Base-by-base conservation (phyloP, 768 basidiomycete genomes). In the Tephrocybe sp. region DNA sequence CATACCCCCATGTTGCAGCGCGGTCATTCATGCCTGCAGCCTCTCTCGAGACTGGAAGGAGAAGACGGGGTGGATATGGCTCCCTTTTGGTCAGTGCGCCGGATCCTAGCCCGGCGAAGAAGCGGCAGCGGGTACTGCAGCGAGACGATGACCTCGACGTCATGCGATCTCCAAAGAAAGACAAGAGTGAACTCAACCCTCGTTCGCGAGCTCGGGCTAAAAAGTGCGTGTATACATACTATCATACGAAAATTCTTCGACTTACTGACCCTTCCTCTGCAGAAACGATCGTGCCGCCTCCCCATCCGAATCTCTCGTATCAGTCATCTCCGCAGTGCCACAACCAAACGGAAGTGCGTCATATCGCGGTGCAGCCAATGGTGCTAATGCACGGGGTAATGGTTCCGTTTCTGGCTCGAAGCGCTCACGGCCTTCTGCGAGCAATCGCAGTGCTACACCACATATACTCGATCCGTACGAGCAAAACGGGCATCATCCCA, bases 1-100 rank as follows among this genome's bases (percentile, higher is more conserved):
- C 78, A 4, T 92, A 88, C 65, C 89, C 89, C 2, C 88, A 90
- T 66, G 83, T 91, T 50, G 81, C 86, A 28, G 72, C 82, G 24
- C 77, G 82, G 46, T 80, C 84, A 7, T 88, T 78, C 61, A 79
- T 84, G 74, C 85, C 87, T n/a, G 63, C 73, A 11, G 65, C 72
- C 24, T 75, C 81, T 37, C 68, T 78, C 52, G 89, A 90, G 65
- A 77, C 78, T n/a, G 84, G 84, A 11, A 70, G 87, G 42, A 72
- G 88, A 48, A 73, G 84, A 54, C 71, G 86, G 58, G 76, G 76
- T 21, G 80, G 75, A 6, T 76, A 78, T 40, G 77, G 78, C 30
- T 82, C 82, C 14, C 64, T 87, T 56, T 68, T 83, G 62, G 72
- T 74, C 37, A 75, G 72, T 51, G 72, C 73, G 9, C 73, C 75